Evolutionary conservation across 371 early-diverging fungal genomes (phyloP).

Genomic region (Saksenaea oblongispora): DNA sequence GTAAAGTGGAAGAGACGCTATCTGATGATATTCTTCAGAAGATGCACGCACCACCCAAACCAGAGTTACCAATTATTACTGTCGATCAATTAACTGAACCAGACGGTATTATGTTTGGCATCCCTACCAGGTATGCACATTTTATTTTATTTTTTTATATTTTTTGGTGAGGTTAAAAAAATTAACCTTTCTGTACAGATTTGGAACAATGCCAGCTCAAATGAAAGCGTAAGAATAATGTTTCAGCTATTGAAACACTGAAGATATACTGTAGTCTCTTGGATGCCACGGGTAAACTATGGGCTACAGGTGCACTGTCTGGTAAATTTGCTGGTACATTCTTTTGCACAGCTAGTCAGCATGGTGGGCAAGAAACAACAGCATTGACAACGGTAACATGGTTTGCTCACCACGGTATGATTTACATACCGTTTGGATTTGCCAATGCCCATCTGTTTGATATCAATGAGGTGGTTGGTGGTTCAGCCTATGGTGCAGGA

Average conservation of each 20-base stretch:
- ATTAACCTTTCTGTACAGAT: constrained; percentile 1
- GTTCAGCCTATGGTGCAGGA: constrained; percentile 75
- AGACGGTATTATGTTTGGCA: constrained; percentile 82
- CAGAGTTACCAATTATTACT: constrained; percentile 63
- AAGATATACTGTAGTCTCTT: constrained; percentile 23
- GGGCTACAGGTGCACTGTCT: constrained; percentile 65
- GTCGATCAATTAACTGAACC: constrained; percentile 62
- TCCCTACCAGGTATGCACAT: constrained; percentile 62
- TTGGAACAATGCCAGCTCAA: constrained; percentile 77
- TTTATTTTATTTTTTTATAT: neutral
- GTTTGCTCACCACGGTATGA: constrained; percentile 82
- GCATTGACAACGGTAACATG: constrained; percentile 68
- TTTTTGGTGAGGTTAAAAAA: neutral
- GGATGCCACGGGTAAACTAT: constrained; percentile 76
- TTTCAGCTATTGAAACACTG: neutral
- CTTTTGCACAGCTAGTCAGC: constrained; percentile 73
- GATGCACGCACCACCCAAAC: constrained; percentile 71
- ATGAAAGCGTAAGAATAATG: constrained; percentile 55
- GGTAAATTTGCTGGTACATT: constrained; percentile 78
- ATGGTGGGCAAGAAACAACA: constrained; percentile 84
- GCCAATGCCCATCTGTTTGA: constrained; percentile 51
- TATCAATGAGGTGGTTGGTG: constrained; percentile 62
- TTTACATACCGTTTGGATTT: constrained; percentile 77
- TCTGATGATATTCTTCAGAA: constrained; percentile 65
- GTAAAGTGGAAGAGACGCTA: constrained; percentile 63